Base-by-base conservation (phyloP, 495 filamentous ascomycete species). In the Usnea hakonensis region DNA sequence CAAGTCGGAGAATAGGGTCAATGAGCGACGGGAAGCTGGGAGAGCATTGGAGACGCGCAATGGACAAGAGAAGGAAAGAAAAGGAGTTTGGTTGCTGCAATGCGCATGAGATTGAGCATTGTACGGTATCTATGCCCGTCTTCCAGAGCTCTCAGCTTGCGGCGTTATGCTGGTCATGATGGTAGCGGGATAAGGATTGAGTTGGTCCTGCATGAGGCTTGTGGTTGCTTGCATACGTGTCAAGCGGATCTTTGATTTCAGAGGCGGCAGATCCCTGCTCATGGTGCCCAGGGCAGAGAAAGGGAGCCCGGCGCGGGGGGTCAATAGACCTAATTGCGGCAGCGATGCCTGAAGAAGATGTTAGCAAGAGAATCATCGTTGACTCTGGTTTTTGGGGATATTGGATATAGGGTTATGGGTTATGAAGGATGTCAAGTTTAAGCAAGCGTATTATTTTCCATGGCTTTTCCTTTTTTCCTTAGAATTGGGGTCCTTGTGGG, bases 121-220 rank as follows among this genome's bases (percentile, higher is more conserved):
- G 58, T 33, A 61, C 53, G 28, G 58, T 61, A 33, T 41, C 40
- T 55, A 32, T 50, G 58, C 46, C n/a, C n/a, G n/a, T n/a, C n/a
- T n/a, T n/a, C n/a, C 28, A 26, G 23, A 16, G 46, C 46, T 50
- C 23, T n/a, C n/a, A n/a, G n/a, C n/a, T n/a, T n/a, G n/a, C n/a
- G n/a, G n/a, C n/a, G n/a, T n/a, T n/a, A 30, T 30, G 33, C n/a
- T 37, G 37, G 38, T 41, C 35, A 46, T 57, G 58, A 55, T 61
- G 50, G 55, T 67, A 60, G 58, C 50, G 41, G 44, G 56, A 37
- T 53, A 56, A 35, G 48, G 61, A 52, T 68, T 62, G 60, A 58
- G 67, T 37, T 67, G 65, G 65, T 67, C 62, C 64, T 69, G 67
- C 67, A 69, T 64, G 60, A 61, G 55, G 65, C 67, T 64, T 48